phyloP scores from a whole-genome alignment of 768 basidiomycete genomes.

The Amylocystis lapponica region DNA sequence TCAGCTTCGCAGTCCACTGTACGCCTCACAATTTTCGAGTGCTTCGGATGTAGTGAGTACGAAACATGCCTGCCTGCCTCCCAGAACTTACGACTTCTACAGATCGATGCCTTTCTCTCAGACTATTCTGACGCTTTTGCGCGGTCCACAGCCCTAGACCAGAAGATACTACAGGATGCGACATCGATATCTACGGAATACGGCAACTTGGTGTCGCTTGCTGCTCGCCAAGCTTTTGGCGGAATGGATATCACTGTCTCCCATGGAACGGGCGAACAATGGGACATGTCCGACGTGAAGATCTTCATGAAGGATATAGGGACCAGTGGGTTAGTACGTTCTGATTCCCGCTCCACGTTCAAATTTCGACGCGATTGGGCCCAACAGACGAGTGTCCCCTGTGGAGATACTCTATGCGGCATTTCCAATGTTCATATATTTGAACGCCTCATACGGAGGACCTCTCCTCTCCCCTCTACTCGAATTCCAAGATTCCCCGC shows the following conservation, averaged over 20 bases:
- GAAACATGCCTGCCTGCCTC: too few relatives aligned
- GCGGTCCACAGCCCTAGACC: conserved; percentile 17
- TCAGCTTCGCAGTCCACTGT: conserved; percentile 16
- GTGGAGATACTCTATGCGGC: conserved; percentile 28
- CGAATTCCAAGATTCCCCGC: conserved; percentile 17
- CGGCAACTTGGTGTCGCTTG: conserved; percentile 20
- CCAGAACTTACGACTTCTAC: background rate
- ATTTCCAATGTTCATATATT: conserved; percentile 24
- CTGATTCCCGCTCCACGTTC: too few relatives aligned
- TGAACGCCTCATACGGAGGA: conserved; percentile 24
- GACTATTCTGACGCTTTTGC: conserved; percentile 16
- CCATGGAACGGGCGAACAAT: conserved; percentile 7
- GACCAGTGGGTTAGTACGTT: background rate
- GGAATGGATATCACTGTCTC: conserved; percentile 23
- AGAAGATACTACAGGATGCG: conserved; percentile 17
- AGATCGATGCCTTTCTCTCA: conserved; percentile 16
- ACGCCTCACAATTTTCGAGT: conserved; percentile 1
- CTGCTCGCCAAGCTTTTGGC: conserved; percentile 20
- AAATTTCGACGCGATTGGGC: background rate
- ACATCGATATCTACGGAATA: conserved; percentile 16
- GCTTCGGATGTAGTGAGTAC: conserved; percentile 8
- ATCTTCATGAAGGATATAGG: conserved; percentile 9
- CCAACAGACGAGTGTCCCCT: conserved; percentile 22
- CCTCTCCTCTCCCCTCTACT: conserved; percentile 24
- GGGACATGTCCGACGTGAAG: conserved; percentile 21